Conservation (phyloP, 2,329 filamentous ascomycete species). For the Fusarium torulosum region DNA sequence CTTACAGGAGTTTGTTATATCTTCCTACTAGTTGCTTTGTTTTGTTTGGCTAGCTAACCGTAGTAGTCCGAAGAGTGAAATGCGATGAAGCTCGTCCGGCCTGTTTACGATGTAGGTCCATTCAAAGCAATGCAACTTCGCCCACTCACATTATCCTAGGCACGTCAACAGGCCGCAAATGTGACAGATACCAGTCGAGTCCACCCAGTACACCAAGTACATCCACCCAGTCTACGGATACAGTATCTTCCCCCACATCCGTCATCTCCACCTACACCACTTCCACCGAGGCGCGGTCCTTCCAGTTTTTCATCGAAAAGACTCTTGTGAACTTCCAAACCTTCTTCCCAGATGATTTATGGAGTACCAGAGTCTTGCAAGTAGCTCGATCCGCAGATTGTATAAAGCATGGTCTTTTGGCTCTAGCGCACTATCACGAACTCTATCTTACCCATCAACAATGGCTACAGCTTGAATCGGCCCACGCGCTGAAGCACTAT, state of each 20-base stretch:
- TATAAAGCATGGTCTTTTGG: constrained; percentile 19
- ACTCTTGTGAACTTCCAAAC: constrained; percentile 28
- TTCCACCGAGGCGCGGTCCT: constrained; percentile 4
- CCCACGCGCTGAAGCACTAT: constrained; percentile 17
- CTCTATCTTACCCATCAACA: constrained; percentile 14
- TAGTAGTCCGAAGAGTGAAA: constrained; percentile 24
- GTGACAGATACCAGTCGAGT: constrained; percentile 13
- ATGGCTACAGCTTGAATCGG: not conserved
- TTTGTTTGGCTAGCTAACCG: not conserved
- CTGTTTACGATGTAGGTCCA: constrained; percentile 17
- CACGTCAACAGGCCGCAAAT: constrained; percentile 29
- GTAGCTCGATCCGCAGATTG: constrained; percentile 13
- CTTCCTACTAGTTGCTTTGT: accelerated
- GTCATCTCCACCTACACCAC: not conserved
- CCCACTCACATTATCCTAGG: not conserved
- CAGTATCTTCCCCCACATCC: not conserved
- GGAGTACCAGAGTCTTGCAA: constrained; percentile 24
- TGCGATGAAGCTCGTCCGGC: constrained; percentile 25
- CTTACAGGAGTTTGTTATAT: constrained; percentile 14
- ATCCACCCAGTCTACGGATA: not conserved
- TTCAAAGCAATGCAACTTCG: accelerated
- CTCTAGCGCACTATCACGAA: constrained; percentile 22
- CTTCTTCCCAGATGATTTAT: constrained; percentile 27
- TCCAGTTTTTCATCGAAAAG: constrained; percentile 33
- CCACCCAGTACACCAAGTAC: not conserved